Evolutionary conservation across 352 stramenopile genomes (phyloP).

Genomic region (Thalassiosira mediterranea): DNA sequence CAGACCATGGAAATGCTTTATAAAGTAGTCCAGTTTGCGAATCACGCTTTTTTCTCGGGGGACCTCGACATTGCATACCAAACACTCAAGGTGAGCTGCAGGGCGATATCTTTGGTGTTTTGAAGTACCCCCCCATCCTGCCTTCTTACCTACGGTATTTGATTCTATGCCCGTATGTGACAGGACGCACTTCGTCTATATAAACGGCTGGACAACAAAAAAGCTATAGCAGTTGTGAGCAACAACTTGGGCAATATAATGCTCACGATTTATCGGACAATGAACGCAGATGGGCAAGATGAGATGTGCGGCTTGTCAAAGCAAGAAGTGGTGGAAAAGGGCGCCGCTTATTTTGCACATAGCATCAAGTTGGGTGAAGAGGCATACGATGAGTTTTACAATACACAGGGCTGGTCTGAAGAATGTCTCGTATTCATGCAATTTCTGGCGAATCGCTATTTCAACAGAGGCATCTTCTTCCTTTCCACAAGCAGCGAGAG

Average conservation of each 20-base stretch:
- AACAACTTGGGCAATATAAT: constrained; percentile 69
- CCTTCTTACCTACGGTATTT: no score
- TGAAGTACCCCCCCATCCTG: no score
- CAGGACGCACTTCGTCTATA: constrained; percentile 58
- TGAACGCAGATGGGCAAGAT: constrained; percentile 16
- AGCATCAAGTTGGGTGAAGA: constrained; percentile 37
- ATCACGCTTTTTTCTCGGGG: constrained; percentile 58
- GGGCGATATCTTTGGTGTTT: no score
- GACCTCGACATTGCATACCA: constrained; percentile 52
- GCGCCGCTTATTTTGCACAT: constrained; percentile 39
- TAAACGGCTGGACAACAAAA: constrained; percentile 58
- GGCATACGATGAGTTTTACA: constrained; percentile 34
- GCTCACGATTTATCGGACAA: constrained; percentile 48
- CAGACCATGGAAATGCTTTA: constrained; percentile 61
- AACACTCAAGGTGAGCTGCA: no score
- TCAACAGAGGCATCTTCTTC: constrained; percentile 66
- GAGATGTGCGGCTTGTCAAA: constrained; percentile 2
- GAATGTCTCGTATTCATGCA: constrained; percentile 51
- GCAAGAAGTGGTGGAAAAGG: constrained; percentile 39
- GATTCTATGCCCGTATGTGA: no score
- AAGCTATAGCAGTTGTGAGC: constrained; percentile 58
- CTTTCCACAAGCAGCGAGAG: constrained; percentile 26
- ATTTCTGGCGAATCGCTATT: constrained; percentile 61
- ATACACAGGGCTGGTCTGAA: constrained; percentile 28
- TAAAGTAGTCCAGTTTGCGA: constrained; percentile 58